A percentile compares a stretch with the other conserved stretches of the same genome.
Evolutionary conservation across 495 filamentous ascomycete species (phyloP).

Genomic region (Echria macrotheca): DNA sequence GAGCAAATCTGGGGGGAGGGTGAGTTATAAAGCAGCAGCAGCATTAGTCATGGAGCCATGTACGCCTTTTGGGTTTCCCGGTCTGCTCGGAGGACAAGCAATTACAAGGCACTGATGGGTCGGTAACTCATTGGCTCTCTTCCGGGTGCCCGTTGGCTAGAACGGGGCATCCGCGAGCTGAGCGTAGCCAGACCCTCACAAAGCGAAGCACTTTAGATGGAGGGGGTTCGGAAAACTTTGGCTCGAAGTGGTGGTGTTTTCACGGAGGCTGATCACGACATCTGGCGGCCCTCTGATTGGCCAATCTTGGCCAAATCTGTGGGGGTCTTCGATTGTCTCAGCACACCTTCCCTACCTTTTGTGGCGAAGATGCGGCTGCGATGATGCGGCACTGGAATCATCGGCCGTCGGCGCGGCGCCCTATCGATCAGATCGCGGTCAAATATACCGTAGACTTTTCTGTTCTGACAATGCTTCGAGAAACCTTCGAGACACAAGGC

Average conservation of each 20-base stretch:
- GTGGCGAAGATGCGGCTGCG: conserved; percentile 2
- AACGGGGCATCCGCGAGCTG: conserved; percentile 5
- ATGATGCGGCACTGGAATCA: background rate
- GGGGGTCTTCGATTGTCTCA: conserved; percentile 17
- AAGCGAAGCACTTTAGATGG: conserved; percentile 14
- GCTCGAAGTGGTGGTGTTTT: conserved; percentile 31
- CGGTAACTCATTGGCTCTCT: conserved; percentile 15
- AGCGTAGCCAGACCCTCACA: conserved; percentile 10
- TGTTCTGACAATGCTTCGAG: too few species aligned
- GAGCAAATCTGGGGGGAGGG: conserved; percentile 5
- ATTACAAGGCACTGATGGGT: conserved; percentile 1
- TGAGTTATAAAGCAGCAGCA: background rate
- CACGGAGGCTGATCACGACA: conserved; percentile 30
- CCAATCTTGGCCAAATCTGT: conserved; percentile 19
- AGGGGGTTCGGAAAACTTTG: conserved; percentile 19
- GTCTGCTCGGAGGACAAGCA: conserved; percentile 6
- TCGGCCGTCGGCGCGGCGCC: background rate
- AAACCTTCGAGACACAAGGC: too few species aligned
- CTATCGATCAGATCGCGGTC: background rate
- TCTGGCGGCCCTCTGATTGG: conserved; percentile 27
- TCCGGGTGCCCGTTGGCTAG: conserved; percentile 5
- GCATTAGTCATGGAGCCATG: conserved; percentile 23
- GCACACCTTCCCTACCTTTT: conserved; percentile 4
- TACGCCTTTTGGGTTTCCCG: background rate
- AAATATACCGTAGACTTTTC: too few species aligned